These are phyloP conservation scores for Nicotiana tomentosiformis DNA, from an alignment of 257 asterid species.

Conservation along the genomic window DNA sequence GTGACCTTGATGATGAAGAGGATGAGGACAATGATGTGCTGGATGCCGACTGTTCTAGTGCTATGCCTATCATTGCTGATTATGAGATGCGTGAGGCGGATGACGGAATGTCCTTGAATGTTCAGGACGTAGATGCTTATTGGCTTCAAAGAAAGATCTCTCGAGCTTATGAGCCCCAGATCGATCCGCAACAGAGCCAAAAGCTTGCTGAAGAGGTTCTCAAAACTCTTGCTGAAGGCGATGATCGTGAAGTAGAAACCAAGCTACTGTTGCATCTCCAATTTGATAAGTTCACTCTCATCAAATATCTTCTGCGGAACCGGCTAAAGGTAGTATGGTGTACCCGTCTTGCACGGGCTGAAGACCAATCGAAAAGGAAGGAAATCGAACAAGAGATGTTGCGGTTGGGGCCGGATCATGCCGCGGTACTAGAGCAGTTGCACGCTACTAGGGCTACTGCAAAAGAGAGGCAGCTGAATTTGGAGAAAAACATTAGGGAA, in stretches of 20 bases:
- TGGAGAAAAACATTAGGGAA: constrained; percentile 17
- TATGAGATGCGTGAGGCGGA: too few relatives aligned
- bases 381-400: constrained; percentile 36
- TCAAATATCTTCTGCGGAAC: constrained; percentile 34
- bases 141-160: constrained; percentile 46
- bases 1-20: constrained; percentile 38
- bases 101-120: constrained; percentile 18
- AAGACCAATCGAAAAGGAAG: constrained; percentile 27
- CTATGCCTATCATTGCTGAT: not conserved
- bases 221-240: constrained; percentile 34
- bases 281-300: constrained; percentile 30
- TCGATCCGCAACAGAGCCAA: too few relatives aligned
- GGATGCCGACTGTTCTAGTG: constrained; percentile 22
- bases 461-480: constrained; percentile 27
- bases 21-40: constrained; percentile 35
- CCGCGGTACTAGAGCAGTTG: constrained; percentile 34
- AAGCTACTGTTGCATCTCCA: constrained; percentile 34
- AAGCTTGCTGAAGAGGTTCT: constrained; percentile 37
- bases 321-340: constrained; percentile 44
- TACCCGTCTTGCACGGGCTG: constrained; percentile 42
- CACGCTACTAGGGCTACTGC: constrained; percentile 43
- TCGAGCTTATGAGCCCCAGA: constrained; percentile 29
- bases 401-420: constrained; percentile 28
- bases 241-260: constrained; percentile 37
- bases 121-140: constrained; percentile 42